phyloP scores from a whole-genome alignment of 1,139 yeast genomes.

The Geotrichum cucujoidarum region DNA sequence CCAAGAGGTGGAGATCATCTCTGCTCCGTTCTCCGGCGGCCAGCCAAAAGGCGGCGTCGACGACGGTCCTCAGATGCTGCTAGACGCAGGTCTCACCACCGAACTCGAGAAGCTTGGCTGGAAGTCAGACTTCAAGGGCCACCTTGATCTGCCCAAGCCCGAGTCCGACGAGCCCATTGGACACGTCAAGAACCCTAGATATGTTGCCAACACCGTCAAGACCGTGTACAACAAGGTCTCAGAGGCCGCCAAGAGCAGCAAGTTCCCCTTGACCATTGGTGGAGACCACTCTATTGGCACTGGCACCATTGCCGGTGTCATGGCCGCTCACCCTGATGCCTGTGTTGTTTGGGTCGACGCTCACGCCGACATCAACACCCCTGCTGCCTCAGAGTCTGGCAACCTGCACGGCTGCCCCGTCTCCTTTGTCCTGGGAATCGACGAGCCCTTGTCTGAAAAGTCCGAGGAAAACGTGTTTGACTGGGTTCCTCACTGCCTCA shows the following conservation, averaged over 20 bases:
- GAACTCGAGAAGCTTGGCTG: conserved; percentile 69
- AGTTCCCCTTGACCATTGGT: conserved; percentile 80
- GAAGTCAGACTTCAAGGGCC: conserved; percentile 53
- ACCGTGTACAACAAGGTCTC: conserved; percentile 59
- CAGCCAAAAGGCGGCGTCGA: conserved; percentile 94
- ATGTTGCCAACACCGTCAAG: conserved; percentile 71
- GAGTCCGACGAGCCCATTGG: conserved; percentile 38
- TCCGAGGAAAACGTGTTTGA: conserved; percentile 46
- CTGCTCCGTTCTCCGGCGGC: conserved; percentile 95
- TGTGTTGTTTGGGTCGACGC: conserved; percentile 96
- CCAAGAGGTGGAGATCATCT: conserved; percentile 43
- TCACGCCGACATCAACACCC: conserved; percentile 93
- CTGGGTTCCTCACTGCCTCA: conserved; percentile 77
- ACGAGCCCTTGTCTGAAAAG: conserved; percentile 37
- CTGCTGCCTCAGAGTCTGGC: conserved; percentile 80
- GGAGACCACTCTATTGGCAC: conserved; percentile 97
- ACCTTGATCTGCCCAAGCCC: conserved; percentile 44
- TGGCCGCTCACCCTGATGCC: conserved; percentile 76
- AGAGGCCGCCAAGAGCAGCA: conserved; percentile 44
- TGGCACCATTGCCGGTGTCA: conserved; percentile 84
- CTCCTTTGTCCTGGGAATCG: conserved; percentile 72
- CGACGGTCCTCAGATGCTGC: conserved; percentile 78
- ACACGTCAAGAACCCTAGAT: conserved; percentile 65
- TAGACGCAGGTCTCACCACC: conserved; percentile 63
- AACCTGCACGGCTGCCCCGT: conserved; percentile 97